Percentiles rank a stretch among this genome's conserved stretches.
These are phyloP conservation scores for Penicillium expansum DNA, from an alignment of 2,329 filamentous ascomycete genomes.

Conservation along the genomic window DNA sequence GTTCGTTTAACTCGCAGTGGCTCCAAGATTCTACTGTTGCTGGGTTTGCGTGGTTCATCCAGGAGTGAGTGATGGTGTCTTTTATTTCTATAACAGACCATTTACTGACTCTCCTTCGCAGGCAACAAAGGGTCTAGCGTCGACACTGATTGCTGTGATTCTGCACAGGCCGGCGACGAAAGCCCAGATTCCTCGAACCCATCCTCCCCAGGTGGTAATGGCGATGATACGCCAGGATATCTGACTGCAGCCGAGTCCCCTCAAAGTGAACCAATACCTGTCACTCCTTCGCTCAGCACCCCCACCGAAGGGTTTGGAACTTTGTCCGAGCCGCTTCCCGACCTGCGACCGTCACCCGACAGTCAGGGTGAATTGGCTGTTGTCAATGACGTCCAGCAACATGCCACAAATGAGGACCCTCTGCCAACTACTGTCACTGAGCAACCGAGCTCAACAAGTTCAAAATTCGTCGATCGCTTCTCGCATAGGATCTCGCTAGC, in stretches of 20 bases:
- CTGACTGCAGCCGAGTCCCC: not conserved
- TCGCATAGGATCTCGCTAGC: constrained; percentile 40
- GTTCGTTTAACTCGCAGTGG: constrained; percentile 35
- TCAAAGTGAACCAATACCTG: constrained; percentile 8
- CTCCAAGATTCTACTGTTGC: constrained; percentile 38
- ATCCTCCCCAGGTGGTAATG: constrained; percentile 2
- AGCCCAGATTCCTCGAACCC: not conserved
- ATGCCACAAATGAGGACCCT: not conserved
- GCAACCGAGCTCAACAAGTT: constrained; percentile 25
- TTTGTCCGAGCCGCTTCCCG: not conserved
- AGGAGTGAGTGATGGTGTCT: constrained; percentile 21
- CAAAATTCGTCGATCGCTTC: constrained; percentile 33
- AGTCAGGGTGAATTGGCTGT: not conserved
- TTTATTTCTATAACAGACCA: not conserved
- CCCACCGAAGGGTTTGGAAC: not conserved
- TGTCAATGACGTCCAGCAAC: not conserved
- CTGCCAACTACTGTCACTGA: not conserved
- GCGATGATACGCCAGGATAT: not conserved
- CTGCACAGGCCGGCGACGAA: not conserved
- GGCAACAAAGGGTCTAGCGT: constrained; percentile 17
- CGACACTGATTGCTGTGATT: constrained; percentile 13
- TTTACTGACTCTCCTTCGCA: not conserved
- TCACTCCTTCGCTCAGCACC: not conserved
- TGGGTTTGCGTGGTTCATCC: constrained; percentile 31
- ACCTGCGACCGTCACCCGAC: not conserved